Conservation (phyloP, 2,329 filamentous ascomycete genomes). For the Kalmusia sp. region DNA sequence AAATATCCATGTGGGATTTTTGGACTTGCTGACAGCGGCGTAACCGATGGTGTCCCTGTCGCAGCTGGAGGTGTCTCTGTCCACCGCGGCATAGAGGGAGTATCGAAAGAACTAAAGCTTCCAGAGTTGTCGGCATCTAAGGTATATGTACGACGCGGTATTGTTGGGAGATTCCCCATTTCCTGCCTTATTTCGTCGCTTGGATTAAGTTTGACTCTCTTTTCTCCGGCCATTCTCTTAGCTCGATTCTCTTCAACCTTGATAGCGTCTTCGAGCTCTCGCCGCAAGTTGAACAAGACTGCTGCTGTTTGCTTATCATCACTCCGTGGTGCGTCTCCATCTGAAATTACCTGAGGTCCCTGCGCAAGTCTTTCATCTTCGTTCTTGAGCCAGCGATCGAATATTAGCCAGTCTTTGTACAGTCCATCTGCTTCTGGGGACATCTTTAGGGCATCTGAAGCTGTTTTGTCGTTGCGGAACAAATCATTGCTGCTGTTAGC, state of each 20-base stretch:
- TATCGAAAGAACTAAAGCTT: slow-evolving; percentile 23
- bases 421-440: slow-evolving; percentile 36
- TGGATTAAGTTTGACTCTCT: slow-evolving; percentile 33
- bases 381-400: slow-evolving; percentile 34
- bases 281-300: slow-evolving; percentile 32
- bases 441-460: slow-evolving; percentile 27
- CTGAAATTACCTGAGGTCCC: too few relatives aligned
- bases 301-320: slow-evolving; percentile 34
- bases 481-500: slow-evolving; percentile 32
- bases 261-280: slow-evolving; percentile 40
- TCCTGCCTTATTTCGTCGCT: slow-evolving; percentile 37
- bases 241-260: slow-evolving; percentile 39
- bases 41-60: slow-evolving; percentile 15
- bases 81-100: slow-evolving; percentile 18
- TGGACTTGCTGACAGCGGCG: slow-evolving; percentile 23
- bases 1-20: slow-evolving; percentile 22
- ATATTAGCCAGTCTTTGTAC: slow-evolving; percentile 39
- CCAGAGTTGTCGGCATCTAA: slow-evolving; percentile 31
- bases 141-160: slow-evolving; percentile 34
- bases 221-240: slow-evolving; percentile 33
- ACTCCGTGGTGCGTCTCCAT: slow-evolving; percentile 17
- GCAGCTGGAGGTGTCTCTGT: slow-evolving; percentile 19
- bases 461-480: slow-evolving; percentile 19
- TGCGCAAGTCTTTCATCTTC: slow-evolving; percentile 37
- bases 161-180: slow-evolving; percentile 30